phyloP scores from a whole-genome alignment of 2,329 filamentous ascomycete species.

The Cladobotryum protrusum region DNA sequence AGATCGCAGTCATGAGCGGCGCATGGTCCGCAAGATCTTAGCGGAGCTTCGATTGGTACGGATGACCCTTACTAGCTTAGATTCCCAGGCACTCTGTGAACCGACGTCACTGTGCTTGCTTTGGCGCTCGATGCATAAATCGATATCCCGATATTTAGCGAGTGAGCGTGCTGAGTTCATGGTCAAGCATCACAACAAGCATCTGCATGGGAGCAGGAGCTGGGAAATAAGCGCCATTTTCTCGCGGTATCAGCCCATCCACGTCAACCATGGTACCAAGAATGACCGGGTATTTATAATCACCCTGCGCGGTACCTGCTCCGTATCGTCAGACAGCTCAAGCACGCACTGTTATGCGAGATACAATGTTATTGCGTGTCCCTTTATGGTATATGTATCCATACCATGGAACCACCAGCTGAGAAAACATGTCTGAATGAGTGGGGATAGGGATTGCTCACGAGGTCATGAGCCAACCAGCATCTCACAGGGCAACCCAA shows the following conservation, averaged over 20 bases:
- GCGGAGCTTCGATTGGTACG: neutral
- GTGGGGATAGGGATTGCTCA: neutral
- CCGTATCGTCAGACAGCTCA: too few relatives aligned
- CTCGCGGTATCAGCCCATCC: neutral
- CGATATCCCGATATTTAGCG: neutral
- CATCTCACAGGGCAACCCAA: neutral
- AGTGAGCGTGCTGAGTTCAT: too few relatives aligned
- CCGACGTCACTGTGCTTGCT: slow-evolving; percentile 5
- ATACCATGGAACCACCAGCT: neutral
- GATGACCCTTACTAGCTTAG: neutral
- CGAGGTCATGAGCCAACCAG: neutral
- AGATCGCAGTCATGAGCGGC: too few relatives aligned
- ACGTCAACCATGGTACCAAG: too few relatives aligned
- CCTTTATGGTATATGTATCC: too few relatives aligned
- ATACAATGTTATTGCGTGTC: too few relatives aligned
- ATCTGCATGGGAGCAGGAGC: slow-evolving; percentile 3
- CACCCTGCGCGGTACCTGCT: too few relatives aligned
- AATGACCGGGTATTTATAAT: too few relatives aligned
- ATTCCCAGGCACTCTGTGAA: slow-evolving; percentile 4
- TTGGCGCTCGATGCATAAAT: neutral
- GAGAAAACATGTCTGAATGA: neutral
- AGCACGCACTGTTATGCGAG: too few relatives aligned
- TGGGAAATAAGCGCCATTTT: slow-evolving; percentile 6
- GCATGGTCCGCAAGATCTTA: neutral
- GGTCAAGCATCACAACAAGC: neutral